Evolutionary conservation across 495 filamentous ascomycete species (phyloP), one percentile per base, ranked within the genome.

Genomic region (Xylaria scruposa): DNA sequence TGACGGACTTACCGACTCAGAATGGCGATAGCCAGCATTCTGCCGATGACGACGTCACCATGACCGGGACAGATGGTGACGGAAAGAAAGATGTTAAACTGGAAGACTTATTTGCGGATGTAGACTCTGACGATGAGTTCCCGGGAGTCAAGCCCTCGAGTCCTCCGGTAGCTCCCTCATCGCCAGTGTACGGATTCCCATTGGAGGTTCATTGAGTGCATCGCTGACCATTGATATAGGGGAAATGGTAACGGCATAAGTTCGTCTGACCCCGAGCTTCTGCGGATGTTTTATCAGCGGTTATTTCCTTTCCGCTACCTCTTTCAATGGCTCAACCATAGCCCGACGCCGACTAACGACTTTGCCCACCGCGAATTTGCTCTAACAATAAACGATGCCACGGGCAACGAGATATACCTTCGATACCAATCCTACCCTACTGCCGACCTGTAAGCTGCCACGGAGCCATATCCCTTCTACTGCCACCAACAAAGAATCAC

Each of bases 241-340:
- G 61, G 15, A 24, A 66, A 71, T 44, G n/a, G 40, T 8, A 67
- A 75, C 31, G 65, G 59, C 15, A 58, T 78, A 24, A 78, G 75
- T 42, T 80, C 81, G 62, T 91, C 92, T 1, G 93, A 97, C 74
- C 89, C 92, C 8, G 93, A 94, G 75, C 85, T 95, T 17, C 92
- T 98, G 90, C 88, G 92, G 70, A 90, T 89, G 38, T 99, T 97
- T 82, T 99, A 99, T 77, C 93, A 97, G 78, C 93, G 96, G 51
- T 88, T 98, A 47, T 98, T 98, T 79, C 96, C 96, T 9, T 99
- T 97, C 85, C 91, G 96, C 42, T 91, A 93, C 74, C 90, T 98
- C 31, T 98, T 98, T 83, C 95, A 98, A 80, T 99, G 96, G 96
- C 88, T 99, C 21, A 98, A 98, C 78, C 96, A 99, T 80, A 93